phyloP scores from a whole-genome alignment of 73 alveolate genomes.

The Stentor roeselii region DNA sequence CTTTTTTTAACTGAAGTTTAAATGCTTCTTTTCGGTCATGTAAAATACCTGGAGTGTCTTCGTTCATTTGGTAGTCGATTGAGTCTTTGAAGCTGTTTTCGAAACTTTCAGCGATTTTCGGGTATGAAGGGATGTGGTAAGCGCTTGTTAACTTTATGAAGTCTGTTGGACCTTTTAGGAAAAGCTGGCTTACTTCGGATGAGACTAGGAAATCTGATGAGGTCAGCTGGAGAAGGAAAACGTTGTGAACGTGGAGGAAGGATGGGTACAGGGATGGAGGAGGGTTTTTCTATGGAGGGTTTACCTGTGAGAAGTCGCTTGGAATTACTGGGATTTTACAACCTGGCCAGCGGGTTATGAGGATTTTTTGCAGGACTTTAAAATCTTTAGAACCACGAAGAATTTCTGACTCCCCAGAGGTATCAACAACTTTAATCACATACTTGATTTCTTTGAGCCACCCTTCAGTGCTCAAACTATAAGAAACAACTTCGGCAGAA shows the following conservation, averaged over 20 bases:
- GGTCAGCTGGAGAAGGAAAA: neutral
- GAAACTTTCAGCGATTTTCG: neutral
- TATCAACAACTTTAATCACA: neutral
- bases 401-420: neutral
- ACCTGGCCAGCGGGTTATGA: neutral
- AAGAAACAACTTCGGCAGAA: neutral
- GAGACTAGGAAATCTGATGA: too few relatives aligned
- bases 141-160: neutral
- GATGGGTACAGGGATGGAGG: neutral
- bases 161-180: neutral
- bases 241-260: neutral
- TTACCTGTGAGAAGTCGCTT: neutral
- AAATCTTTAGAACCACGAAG: neutral
- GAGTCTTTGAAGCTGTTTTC: neutral
- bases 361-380: neutral
- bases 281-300: neutral
- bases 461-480: neutral
- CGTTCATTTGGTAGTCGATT: neutral
- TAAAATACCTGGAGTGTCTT: neutral
- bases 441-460: neutral
- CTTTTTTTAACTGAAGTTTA: neutral
- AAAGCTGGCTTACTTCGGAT: neutral
- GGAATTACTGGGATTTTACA: neutral
- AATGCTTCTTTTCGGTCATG: neutral
- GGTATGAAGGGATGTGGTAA: neutral